Conservation (phyloP, 768 basidiomycete species). For the Amanita thiersii region DNA sequence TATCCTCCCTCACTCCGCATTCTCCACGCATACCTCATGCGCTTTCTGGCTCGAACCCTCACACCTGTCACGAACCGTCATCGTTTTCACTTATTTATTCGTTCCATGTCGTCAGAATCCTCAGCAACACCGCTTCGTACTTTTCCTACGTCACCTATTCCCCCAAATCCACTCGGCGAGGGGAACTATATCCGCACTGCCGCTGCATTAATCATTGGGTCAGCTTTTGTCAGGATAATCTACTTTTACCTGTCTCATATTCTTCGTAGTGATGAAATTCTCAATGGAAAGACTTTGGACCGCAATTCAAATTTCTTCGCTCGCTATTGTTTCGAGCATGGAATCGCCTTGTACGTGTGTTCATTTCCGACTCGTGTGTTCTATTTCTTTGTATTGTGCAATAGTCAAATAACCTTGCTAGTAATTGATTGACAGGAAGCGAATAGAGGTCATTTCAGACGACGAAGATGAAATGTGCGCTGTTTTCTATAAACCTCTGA, state of each 20-base stretch:
- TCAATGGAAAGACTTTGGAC: slow-evolving; percentile 88
- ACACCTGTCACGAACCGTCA: neutral
- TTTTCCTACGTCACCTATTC: slow-evolving; percentile 50
- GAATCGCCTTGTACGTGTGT: slow-evolving; percentile 58
- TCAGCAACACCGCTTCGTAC: slow-evolving; percentile 6
- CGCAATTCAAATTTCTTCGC: slow-evolving; percentile 83
- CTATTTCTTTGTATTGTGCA: neutral
- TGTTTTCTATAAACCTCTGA: slow-evolving; percentile 5
- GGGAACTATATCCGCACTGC: slow-evolving; percentile 67
- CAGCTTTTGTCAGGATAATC: slow-evolving; percentile 12
- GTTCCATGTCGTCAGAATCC: neutral
- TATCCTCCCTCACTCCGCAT: too few relatives aligned
- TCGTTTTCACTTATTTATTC: neutral
- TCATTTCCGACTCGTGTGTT: neutral
- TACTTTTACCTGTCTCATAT: slow-evolving; percentile 1
- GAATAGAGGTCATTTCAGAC: slow-evolving; percentile 88
- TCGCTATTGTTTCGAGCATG: slow-evolving; percentile 83
- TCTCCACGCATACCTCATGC: neutral
- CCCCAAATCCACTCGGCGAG: slow-evolving; percentile 60
- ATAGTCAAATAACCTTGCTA: slow-evolving; percentile 18
- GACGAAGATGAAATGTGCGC: slow-evolving; percentile 84
- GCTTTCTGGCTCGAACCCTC: neutral
- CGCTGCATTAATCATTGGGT: slow-evolving; percentile 74
- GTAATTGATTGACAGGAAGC: slow-evolving; percentile 46
- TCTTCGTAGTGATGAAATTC: slow-evolving; percentile 68